These are phyloP conservation scores for Gyromitra esculenta DNA, from an alignment of 2,329 filamentous ascomycete species.

Conservation along the genomic window DNA sequence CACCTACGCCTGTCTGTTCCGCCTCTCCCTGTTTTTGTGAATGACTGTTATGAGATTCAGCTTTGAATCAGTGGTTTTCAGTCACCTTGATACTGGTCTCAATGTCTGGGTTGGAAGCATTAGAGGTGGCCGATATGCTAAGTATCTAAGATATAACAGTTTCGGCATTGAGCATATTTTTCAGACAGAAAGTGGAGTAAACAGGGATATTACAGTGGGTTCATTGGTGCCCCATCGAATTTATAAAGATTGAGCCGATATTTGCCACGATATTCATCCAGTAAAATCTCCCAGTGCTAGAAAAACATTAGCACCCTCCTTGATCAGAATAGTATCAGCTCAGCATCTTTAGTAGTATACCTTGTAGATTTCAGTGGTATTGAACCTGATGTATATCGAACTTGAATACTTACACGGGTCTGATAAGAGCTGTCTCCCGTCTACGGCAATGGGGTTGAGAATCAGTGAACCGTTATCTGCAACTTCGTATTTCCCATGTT, in stretches of 20 bases:
- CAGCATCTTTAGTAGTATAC: conserved; percentile 60
- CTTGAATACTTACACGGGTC: conserved; percentile 70
- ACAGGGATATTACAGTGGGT: conserved; percentile 69
- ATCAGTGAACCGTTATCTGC: conserved; percentile 68
- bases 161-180: not conserved
- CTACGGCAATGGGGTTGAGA: conserved; percentile 70
- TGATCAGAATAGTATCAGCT: not conserved
- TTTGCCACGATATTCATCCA: conserved; percentile 71
- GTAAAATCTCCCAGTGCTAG: conserved; percentile 62
- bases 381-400: conserved; percentile 72
- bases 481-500: conserved; percentile 72
- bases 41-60: conserved; percentile 58
- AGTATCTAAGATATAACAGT: conserved; percentile 23
- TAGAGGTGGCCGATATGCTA: conserved; percentile 70
- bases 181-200: not conserved
- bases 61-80: conserved; percentile 60
- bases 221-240: conserved; percentile 72
- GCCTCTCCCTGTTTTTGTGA: conserved; percentile 57
- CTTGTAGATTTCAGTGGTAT: conserved; percentile 71
- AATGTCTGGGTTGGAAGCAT: conserved; percentile 76
- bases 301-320: conserved; percentile 2
- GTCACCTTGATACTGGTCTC: conserved; percentile 65
- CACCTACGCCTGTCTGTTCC: conserved; percentile 61
- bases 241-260: conserved; percentile 72
- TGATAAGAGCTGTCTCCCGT: conserved; percentile 74